Conservation (phyloP, 495 filamentous ascomycete species). For the Penicilliopsis zonata region DNA sequence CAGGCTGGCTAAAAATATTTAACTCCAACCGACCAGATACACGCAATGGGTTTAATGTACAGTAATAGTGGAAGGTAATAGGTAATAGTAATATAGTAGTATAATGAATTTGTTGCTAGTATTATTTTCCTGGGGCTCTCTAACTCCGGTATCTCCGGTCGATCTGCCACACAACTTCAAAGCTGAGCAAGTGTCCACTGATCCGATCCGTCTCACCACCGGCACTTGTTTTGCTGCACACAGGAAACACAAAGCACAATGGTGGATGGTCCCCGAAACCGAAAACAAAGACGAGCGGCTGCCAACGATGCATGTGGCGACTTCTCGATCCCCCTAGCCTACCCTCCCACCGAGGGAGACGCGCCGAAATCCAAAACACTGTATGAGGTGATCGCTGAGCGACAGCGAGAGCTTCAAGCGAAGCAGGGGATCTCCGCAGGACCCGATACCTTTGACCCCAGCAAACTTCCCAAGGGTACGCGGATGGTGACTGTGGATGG, state of each 20-base stretch:
- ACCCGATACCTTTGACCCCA: slow-evolving; percentile 1
- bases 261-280: slow-evolving; percentile 30
- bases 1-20: slow-evolving; percentile 68
- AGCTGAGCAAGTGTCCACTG: too few species aligned
- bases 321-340: slow-evolving; percentile 24
- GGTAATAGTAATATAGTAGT: too few species aligned
- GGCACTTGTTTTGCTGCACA: too few species aligned
- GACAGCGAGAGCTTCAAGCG: slow-evolving; percentile 24
- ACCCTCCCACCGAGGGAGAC: slow-evolving; percentile 17
- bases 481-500: slow-evolving; percentile 27
- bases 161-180: too few species aligned
- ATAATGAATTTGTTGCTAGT: too few species aligned
- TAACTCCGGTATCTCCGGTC: too few species aligned
- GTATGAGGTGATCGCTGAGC: slow-evolving; percentile 37
- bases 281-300: slow-evolving; percentile 37
- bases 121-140: too few species aligned
- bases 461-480: slow-evolving; percentile 10
- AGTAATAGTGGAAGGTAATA: too few species aligned
- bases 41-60: too few species aligned
- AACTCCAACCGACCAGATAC: too few species aligned
- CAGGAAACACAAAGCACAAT: neutral
- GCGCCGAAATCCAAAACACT: slow-evolving; percentile 29
- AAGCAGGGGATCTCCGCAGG: slow-evolving; percentile 2
- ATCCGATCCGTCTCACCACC: too few species aligned
- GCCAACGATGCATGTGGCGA: slow-evolving; percentile 16